These are phyloP conservation scores for Phytophthora pini DNA, from an alignment of 352 stramenopile genomes.

Conservation along the genomic window DNA sequence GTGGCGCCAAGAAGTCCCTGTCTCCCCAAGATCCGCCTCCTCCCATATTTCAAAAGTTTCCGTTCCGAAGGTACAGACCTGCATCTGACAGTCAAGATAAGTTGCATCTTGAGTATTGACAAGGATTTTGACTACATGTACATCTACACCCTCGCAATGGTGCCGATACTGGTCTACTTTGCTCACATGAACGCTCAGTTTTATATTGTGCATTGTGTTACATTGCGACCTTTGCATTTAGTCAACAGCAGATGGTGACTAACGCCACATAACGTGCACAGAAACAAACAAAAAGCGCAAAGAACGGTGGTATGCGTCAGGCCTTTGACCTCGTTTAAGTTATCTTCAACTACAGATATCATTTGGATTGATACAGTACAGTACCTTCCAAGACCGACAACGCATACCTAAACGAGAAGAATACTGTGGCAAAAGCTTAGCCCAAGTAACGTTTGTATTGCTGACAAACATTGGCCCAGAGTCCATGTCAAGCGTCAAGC, in stretches of 20 bases:
- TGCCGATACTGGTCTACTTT: neutral
- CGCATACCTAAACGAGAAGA: no score
- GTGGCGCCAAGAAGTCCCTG: constrained; percentile 11
- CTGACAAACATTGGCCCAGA: no score
- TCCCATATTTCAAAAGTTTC: neutral
- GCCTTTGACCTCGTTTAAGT: constrained; percentile 11
- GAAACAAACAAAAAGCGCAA: constrained; percentile 1
- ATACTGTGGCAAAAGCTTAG: no score
- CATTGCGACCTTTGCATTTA: constrained; percentile 5
- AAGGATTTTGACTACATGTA: no score
- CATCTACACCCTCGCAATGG: no score
- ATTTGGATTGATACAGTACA: neutral
- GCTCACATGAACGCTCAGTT: neutral
- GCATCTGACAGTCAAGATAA: no score
- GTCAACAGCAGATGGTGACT: constrained; percentile 27
- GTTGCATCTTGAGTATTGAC: no score
- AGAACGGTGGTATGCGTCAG: constrained; percentile 10
- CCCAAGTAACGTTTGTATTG: no score
- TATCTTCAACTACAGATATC: constrained; percentile 3
- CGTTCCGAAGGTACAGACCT: no score
- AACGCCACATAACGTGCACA: constrained; percentile 9
- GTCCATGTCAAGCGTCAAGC: neutral
- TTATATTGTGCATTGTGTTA: neutral
- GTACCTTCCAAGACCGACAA: no score
- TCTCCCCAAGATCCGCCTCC: neutral